Conservation (phyloP, 495 filamentous ascomycete species). For the Chlorociboria aeruginascens region DNA sequence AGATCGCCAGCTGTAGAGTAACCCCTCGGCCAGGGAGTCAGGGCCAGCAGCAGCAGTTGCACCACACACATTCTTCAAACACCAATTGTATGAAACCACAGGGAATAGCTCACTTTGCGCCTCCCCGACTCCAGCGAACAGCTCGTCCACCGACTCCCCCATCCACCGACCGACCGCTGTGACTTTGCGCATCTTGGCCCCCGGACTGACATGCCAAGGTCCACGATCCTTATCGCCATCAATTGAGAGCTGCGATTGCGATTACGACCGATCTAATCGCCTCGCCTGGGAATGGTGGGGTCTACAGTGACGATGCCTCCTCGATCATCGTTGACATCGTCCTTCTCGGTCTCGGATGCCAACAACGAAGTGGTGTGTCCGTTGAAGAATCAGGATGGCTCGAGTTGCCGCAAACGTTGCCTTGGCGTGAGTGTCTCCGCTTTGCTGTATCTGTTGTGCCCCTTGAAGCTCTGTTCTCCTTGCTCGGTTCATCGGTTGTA, state of each 20-base stretch:
- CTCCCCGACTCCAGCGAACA: constrained; percentile 5
- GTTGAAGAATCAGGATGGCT: constrained; percentile 89
- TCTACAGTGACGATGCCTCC: constrained; percentile 67
- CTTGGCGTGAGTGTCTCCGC: constrained; percentile 67
- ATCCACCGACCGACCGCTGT: background rate
- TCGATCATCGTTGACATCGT: constrained; percentile 73
- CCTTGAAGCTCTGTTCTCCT: constrained; percentile 9
- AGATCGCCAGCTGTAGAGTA: background rate
- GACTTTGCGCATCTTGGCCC: background rate
- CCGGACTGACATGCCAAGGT: constrained; percentile 2
- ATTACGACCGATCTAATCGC: constrained; percentile 13
- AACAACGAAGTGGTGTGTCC: constrained; percentile 97
- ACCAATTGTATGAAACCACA: constrained; percentile 13
- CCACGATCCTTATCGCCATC: constrained; percentile 3
- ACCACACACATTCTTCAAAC: constrained; percentile 10
- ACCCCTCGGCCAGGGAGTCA: background rate
- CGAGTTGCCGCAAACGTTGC: constrained; percentile 95
- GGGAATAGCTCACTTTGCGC: constrained; percentile 10
- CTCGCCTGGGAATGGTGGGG: constrained; percentile 36
- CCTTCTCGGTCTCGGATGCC: constrained; percentile 83
- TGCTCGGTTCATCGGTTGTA: constrained; percentile 16
- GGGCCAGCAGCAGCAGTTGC: background rate
- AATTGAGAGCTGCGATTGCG: constrained; percentile 7
- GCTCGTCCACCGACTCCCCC: background rate
- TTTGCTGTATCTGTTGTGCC: constrained; percentile 14